Base-by-base conservation (phyloP, 148 eudicot species). In the Chenopodium berlandieri region DNA sequence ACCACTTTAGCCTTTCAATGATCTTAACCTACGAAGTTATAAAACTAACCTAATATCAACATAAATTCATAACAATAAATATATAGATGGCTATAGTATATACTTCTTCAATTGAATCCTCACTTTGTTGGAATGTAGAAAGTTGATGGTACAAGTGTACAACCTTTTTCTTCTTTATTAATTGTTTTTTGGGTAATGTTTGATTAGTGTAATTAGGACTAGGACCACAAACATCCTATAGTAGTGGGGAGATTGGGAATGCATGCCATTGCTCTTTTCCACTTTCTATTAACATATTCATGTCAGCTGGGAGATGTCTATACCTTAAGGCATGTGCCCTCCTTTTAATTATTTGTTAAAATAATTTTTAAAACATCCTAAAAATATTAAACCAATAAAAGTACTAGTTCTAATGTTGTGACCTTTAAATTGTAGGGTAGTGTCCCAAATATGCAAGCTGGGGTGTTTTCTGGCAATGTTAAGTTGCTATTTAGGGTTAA, bases 271-370 rank as follows among this genome's bases (percentile, higher is more conserved):
- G 23, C 63, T 54, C 58, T 52, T 54, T 17, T 6, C 66, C 66
- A 16, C 16, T 7, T 23, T 13, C 23, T 75, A 62, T 56, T 19
- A 79, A 37, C 70, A 34, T 80, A 32, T 56, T 23, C 50, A n/a
- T 71, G 76, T 44, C 54, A n/a, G 40, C 7, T 52, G 16, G 19
- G 6, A 48, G 44, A 13, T 20, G 75, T 65, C 10, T 27, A 58
- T 27, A 62, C 44, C 10, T 14, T n/a, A 52, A 52, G 73, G 69
- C 79, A 81, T 81, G 83, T 81, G 79, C 40, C 31, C 63, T 22
- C 4, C 60, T 52, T 64, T 5, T 9, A 34, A 30, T 32, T 7
- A 71, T 9, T 79, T 40, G 44, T 40, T 40, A 40, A 40, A 40
- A 5, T 40, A 40, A 40, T 40, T 40, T 40, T 40, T 6, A 5